Evolutionary conservation across 2,329 filamentous ascomycete genomes (phyloP).

Genomic region (Colletotrichum viniferum): DNA sequence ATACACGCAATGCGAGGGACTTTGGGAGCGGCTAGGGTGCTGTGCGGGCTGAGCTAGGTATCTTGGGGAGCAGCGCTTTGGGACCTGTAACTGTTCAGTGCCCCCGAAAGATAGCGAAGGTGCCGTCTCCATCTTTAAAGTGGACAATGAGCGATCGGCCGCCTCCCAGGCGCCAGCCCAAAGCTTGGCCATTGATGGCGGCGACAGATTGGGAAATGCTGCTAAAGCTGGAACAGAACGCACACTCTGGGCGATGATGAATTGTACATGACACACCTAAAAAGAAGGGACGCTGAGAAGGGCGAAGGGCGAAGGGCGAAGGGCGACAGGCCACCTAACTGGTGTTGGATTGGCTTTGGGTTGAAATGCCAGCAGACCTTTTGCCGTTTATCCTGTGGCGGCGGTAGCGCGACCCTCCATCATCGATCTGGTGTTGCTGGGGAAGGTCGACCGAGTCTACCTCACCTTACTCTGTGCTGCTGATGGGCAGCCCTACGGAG

Average conservation of each 20-base stretch:
- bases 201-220: neutral
- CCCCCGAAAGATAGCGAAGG: neutral
- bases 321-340: neutral
- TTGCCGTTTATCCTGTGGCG: neutral
- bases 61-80: neutral
- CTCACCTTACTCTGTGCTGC: neutral
- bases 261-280: neutral
- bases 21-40: conserved; percentile 7
- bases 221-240: neutral
- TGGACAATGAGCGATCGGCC: neutral
- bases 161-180: neutral
- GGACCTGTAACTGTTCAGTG: neutral
- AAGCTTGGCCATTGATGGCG: neutral
- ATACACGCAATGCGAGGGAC: neutral
- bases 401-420: neutral
- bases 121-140: neutral
- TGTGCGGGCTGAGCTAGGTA: conserved; percentile 14
- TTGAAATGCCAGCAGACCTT: neutral
- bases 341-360: neutral
- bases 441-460: neutral
- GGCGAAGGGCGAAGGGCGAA: neutral
- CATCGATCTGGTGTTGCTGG: neutral
- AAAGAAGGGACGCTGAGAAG: neutral
- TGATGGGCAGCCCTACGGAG: neutral
- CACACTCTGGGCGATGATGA: neutral